Base-by-base conservation (phyloP, 495 filamentous ascomycete species). In the Lasiosphaeris hirsuta region DNA sequence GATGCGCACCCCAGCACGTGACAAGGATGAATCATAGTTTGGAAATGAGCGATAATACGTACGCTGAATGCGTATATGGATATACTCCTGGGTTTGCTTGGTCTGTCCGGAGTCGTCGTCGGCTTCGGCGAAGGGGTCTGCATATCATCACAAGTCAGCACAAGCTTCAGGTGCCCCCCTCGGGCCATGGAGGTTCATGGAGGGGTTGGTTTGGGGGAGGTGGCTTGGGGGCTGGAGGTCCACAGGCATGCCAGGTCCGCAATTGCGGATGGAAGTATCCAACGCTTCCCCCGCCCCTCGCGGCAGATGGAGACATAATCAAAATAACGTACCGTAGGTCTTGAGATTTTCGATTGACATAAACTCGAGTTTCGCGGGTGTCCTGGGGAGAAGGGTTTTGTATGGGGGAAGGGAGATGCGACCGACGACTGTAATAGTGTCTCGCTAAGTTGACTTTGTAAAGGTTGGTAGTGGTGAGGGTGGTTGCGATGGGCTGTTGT, bases 331-430 rank as follows among this genome's bases (percentile, higher is more conserved):
- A 96, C 92, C 94, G 88, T 93, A 94, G 85, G 90, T 88, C 86
- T 96, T 96, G 80, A 97, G 90, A 85, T 97, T 97, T 94, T 96
- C 89, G 90, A 96, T 96, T 87, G 92, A 96, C 92, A 96, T 97
- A 96, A 95, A 96, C 89, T 90, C 68, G 78, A 73, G 75, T 73
- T 79, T 81, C 73, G 58, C 62, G 76, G 77, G 68, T 66, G 62
- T 68, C 64, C 69, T 65, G 60, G 75, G 75, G 66, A 78, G 69
- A 74, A 59, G 72, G 69, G 64, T 73, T 64, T 57, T 66, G 61
- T 70, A 61, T 62, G 59, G 54, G 64, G 64, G 51, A 60, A 68
- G 46, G 50, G 67, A 62, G 59, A 50, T 76, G 76, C 75, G 75
- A 79, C 69, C 65, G 75, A 77, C 74, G 59, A 70, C 63, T 72